phyloP scores from a whole-genome alignment of 768 basidiomycete genomes.

The Solioccasus polychromus region DNA sequence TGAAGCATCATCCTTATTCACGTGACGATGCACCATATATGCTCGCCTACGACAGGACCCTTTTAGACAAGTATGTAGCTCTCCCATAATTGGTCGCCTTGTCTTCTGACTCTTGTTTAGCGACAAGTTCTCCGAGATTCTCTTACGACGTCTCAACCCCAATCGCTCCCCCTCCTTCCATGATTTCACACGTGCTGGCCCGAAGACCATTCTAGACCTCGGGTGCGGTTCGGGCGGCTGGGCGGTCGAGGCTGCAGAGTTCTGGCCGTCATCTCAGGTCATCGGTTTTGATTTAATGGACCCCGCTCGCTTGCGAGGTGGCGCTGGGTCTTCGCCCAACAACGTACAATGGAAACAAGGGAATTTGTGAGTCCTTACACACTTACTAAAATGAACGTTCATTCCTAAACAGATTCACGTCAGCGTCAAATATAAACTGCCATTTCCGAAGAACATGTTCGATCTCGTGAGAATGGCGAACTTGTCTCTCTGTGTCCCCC shows the following conservation, averaged over 20 bases:
- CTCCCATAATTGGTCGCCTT: neutral
- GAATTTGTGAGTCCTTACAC: slow-evolving; percentile 60
- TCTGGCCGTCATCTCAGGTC: slow-evolving; percentile 60
- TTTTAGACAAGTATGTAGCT: slow-evolving; percentile 56
- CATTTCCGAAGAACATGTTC: slow-evolving; percentile 61
- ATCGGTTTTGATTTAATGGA: slow-evolving; percentile 65
- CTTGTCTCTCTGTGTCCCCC: slow-evolving; percentile 58
- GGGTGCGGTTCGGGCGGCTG: slow-evolving; percentile 76
- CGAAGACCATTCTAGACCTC: slow-evolving; percentile 61
- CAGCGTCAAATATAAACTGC: slow-evolving; percentile 55
- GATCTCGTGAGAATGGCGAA: slow-evolving; percentile 76
- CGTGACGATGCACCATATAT: slow-evolving; percentile 53
- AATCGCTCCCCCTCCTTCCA: slow-evolving; percentile 61
- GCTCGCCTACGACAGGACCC: slow-evolving; percentile 59
- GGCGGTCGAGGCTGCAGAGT: slow-evolving; percentile 56
- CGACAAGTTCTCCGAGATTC: slow-evolving; percentile 52
- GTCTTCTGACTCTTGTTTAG: slow-evolving; percentile 35
- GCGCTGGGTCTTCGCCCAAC: slow-evolving; percentile 34
- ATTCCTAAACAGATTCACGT: slow-evolving; percentile 15
- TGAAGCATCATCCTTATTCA: slow-evolving; percentile 56
- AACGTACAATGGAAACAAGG: slow-evolving; percentile 53
- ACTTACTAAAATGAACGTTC: neutral
- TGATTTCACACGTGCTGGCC: slow-evolving; percentile 45
- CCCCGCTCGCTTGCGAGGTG: slow-evolving; percentile 31
- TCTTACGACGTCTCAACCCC: slow-evolving; percentile 55